A percentile compares a stretch with the other conserved stretches of the same genome.
Conservation (phyloP, 805 yeast species). For the Diddensiella santjacobensis region DNA sequence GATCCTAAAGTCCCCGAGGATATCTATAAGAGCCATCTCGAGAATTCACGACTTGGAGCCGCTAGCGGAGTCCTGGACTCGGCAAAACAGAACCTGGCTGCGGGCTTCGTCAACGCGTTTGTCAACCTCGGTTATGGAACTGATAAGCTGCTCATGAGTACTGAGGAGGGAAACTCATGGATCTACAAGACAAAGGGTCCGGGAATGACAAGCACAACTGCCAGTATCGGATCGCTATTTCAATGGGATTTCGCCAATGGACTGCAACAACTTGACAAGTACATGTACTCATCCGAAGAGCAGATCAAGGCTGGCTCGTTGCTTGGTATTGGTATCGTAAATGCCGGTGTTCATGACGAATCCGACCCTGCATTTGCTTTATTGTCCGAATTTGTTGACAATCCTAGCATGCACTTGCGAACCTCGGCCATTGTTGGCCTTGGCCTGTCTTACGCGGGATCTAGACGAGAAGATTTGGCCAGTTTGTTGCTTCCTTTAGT, state of each 20-base stretch:
- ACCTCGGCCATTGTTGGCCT: slow-evolving; percentile 85
- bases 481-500: slow-evolving; percentile 77
- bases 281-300: slow-evolving; percentile 76
- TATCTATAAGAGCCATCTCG: slow-evolving; percentile 86
- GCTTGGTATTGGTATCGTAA: slow-evolving; percentile 88
- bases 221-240: slow-evolving; percentile 82
- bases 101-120: slow-evolving; percentile 90
- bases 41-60: slow-evolving; percentile 58
- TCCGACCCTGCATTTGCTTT: slow-evolving; percentile 88
- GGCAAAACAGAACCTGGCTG: slow-evolving; percentile 91
- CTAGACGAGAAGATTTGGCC: slow-evolving; percentile 78
- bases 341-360: slow-evolving; percentile 92
- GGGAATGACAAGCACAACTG: slow-evolving; percentile 90
- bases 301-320: slow-evolving; percentile 95
- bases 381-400: slow-evolving; percentile 72
- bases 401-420: slow-evolving; percentile 58
- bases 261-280: slow-evolving; percentile 83
- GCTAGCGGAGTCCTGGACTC: slow-evolving; percentile 62
- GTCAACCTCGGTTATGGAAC: slow-evolving; percentile 87
- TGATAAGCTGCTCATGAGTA: slow-evolving; percentile 68
- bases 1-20: slow-evolving; percentile 95
- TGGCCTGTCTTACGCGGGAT: slow-evolving; percentile 93
- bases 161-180: slow-evolving; percentile 74
- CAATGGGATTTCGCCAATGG: slow-evolving; percentile 93
- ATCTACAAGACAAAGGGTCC: slow-evolving; percentile 86